These are phyloP conservation scores for Penicillium sp. DNA, from an alignment of 2,329 filamentous ascomycete species.

Conservation along the genomic window DNA sequence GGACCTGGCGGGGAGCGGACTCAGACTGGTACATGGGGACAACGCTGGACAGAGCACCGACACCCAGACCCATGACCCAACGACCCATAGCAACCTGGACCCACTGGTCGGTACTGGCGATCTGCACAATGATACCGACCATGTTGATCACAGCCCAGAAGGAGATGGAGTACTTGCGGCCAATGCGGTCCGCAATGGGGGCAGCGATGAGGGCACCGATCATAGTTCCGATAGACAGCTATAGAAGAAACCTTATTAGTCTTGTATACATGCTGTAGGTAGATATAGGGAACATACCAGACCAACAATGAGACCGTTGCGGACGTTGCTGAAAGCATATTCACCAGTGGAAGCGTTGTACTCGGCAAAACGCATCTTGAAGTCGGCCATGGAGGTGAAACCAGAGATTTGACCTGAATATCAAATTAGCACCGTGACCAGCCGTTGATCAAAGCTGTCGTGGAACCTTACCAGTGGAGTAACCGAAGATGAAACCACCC, in stretches of 20 bases:
- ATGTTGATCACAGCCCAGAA: slow-evolving; percentile 47
- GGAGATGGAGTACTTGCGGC: slow-evolving; percentile 47
- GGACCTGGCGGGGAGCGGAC: slow-evolving; percentile 47
- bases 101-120: slow-evolving; percentile 43
- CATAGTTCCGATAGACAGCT: slow-evolving; percentile 48
- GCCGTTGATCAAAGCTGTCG: background rate
- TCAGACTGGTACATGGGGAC: slow-evolving; percentile 52
- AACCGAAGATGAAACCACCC: slow-evolving; percentile 50
- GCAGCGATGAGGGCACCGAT: slow-evolving; percentile 45
- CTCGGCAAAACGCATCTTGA: slow-evolving; percentile 43
- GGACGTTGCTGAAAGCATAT: slow-evolving; percentile 46
- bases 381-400: slow-evolving; percentile 49
- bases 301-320: slow-evolving; percentile 47
- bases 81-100: slow-evolving; percentile 48
- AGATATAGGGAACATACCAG: slow-evolving; percentile 29
- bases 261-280: background rate
- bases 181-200: slow-evolving; percentile 47
- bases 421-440: background rate
- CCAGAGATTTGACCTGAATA: slow-evolving; percentile 44
- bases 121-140: slow-evolving; percentile 49
- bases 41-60: slow-evolving; percentile 48
- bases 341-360: slow-evolving; percentile 28
- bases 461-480: slow-evolving; percentile 39
- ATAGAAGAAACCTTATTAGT: background rate
- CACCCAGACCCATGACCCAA: slow-evolving; percentile 49